phyloP scores from a whole-genome alignment of 2,329 filamentous ascomycete species.

The Microdochium bolleyi region DNA sequence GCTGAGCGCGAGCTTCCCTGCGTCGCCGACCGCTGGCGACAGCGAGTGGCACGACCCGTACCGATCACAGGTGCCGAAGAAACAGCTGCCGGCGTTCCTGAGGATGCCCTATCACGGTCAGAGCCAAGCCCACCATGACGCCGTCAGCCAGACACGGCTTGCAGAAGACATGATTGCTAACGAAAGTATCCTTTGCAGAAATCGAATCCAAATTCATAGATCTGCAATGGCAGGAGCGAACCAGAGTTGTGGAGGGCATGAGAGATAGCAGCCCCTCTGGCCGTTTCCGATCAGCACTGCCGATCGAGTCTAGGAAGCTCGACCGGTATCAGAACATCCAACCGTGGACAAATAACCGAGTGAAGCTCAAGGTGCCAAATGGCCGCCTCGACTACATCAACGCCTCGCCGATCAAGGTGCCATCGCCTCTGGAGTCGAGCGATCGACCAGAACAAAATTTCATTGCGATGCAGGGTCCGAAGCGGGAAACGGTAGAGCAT shows the following conservation, averaged over 20 bases:
- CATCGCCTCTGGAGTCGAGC: conserved; percentile 28
- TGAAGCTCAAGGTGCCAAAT: conserved; percentile 71
- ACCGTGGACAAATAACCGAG: conserved; percentile 79
- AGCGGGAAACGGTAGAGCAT: conserved; percentile 64
- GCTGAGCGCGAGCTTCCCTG: conserved; percentile 11
- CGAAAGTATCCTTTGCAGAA: conserved; percentile 21
- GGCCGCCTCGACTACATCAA: conserved; percentile 74
- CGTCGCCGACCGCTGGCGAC: conserved; percentile 4
- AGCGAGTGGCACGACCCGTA: conserved; percentile 15
- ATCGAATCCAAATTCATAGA: conserved; percentile 44
- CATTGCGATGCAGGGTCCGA: conserved; percentile 93
- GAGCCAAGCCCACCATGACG: conserved; percentile 12
- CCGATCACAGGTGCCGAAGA: conserved; percentile 5
- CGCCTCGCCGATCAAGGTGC: conserved; percentile 61
- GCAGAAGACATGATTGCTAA: conserved; percentile 7
- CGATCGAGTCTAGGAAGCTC: conserved; percentile 48
- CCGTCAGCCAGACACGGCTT: neutral
- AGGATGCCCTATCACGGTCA: conserved; percentile 36
- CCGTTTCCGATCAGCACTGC: conserved; percentile 33
- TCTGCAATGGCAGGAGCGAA: conserved; percentile 43
- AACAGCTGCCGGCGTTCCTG: conserved; percentile 43
- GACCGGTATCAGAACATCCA: conserved; percentile 89
- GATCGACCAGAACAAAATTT: conserved; percentile 47
- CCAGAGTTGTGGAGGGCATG: conserved; percentile 31
- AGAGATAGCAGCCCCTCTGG: conserved; percentile 24